A percentile compares a stretch with the other conserved stretches of the same genome.
phyloP scores from a whole-genome alignment of 768 basidiomycete genomes.

The Lyophyllum atratum region DNA sequence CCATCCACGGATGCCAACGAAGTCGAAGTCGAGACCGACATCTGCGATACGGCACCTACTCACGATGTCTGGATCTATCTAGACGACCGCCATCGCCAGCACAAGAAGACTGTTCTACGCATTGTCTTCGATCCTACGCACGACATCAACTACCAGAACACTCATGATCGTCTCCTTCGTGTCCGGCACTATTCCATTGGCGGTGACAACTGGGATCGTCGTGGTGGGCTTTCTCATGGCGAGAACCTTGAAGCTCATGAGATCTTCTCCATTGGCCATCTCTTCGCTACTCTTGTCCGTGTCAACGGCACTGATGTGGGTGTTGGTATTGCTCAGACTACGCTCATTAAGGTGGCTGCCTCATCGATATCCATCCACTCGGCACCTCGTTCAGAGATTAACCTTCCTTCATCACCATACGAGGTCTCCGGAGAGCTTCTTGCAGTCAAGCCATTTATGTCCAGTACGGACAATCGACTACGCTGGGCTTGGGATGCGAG shows the following conservation, averaged over 20 bases:
- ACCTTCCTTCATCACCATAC: constrained; percentile 12
- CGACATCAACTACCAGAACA: constrained; percentile 15
- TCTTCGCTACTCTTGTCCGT: constrained; percentile 10
- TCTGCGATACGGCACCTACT: not conserved
- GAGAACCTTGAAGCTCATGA: not conserved
- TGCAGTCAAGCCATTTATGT: constrained; percentile 6
- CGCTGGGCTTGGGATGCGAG: constrained; percentile 16
- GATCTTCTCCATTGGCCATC: not conserved
- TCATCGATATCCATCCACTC: constrained; percentile 3
- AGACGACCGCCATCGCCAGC: constrained; percentile 1
- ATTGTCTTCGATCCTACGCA: constrained; percentile 9
- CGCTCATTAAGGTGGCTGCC: constrained; percentile 1
- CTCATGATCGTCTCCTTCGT: constrained; percentile 21
- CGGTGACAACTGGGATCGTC: constrained; percentile 17
- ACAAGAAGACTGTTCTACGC: constrained; percentile 19
- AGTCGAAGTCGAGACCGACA: not conserved
- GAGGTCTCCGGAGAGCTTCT: constrained; percentile 19
- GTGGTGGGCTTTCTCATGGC: not conserved
- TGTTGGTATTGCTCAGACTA: constrained; percentile 10
- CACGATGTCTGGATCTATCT: constrained; percentile 13
- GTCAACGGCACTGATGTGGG: constrained; percentile 3
- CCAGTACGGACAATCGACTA: not conserved
- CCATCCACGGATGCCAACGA: not conserved
- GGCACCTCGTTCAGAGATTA: constrained; percentile 12
- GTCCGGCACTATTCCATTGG: constrained; percentile 18